phyloP scores from a whole-genome alignment of 306 rosid genomes.

The Citrullus amarus region DNA sequence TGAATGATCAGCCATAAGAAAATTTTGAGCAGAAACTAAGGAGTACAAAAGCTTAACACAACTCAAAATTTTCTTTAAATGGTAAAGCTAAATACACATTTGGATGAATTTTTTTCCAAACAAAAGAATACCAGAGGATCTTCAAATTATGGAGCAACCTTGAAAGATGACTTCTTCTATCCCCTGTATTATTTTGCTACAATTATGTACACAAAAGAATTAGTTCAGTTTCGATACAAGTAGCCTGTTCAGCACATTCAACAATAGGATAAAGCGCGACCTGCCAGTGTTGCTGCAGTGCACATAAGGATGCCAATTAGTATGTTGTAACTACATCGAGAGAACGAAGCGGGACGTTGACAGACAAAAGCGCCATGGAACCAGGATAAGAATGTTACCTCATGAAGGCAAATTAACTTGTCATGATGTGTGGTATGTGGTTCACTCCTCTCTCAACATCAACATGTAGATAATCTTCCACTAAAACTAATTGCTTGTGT shows the following conservation, averaged over 20 bases:
- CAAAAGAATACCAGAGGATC: background rate
- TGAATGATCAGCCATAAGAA: background rate
- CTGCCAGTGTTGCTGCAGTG: background rate
- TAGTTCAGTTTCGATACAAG: background rate
- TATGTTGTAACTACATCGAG: background rate
- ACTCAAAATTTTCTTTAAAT: background rate
- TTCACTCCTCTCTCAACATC: background rate
- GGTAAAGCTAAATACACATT: background rate
- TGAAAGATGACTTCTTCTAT: background rate
- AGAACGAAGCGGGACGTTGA: background rate
- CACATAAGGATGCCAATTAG: background rate
- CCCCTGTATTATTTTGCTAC: background rate
- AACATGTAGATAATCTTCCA: background rate
- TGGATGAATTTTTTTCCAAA: background rate
- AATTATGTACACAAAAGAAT: conserved; percentile 3
- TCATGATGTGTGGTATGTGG: background rate
- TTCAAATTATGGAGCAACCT: background rate
- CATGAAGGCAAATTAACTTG: background rate
- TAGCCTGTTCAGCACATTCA: background rate
- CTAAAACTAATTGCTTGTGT: background rate
- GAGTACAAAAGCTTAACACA: background rate
- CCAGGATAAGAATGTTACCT: background rate
- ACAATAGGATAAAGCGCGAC: background rate
- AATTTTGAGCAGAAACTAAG: background rate
- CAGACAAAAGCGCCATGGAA: background rate